Base-by-base conservation (phyloP, 306 rosid genomes). In the Inga laurina region DNA sequence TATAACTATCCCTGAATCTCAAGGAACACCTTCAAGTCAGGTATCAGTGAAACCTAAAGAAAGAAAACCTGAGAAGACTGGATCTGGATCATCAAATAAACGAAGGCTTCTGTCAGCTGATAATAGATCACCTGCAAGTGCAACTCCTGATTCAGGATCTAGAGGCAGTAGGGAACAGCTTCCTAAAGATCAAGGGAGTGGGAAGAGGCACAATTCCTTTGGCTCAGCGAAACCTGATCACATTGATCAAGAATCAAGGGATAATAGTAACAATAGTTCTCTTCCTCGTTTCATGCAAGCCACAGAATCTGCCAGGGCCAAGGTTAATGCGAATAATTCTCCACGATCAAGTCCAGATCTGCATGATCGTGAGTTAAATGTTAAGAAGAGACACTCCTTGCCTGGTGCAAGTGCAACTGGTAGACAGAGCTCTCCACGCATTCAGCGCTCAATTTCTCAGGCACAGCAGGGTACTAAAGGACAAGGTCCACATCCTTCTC, bases 211-310 rank as follows among this genome's bases (percentile, higher is more conserved):
- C 81, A 90, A 64, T 79, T 97, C 99, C 74, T 87, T 92, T 79
- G 98, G 93, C 82, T 88, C 91, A 15, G 84, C 86, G 73, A 91
- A 78, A 68, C 88, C 92, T 3, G 99, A 94, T 77, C 82, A 88
- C 2, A 32, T 39, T 75, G 97, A 92, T 77, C 91, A 89, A 82
- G 99, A 92, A 79, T 86, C 92, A 48, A 81, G 80, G 82, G 95
- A 90, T 80, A 88, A 93, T 87, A 84, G 82, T 84, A 83, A 74
- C 84, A 92, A 89, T 35, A 88, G n/a, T 82, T 83, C 94, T 69
- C 44, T 94, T 82, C 99, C 99, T 32, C 98, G 49, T 83, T 97
- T 94, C 87, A 97, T 97, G 99, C 98, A 92, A 87, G 98, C 94
- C 56, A 97, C 99, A 21, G 89, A 97, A 88, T 97, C 98, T 44